These are phyloP conservation scores for Sistotremastrum niveocremeum DNA, from an alignment of 768 basidiomycete genomes.

Conservation along the genomic window DNA sequence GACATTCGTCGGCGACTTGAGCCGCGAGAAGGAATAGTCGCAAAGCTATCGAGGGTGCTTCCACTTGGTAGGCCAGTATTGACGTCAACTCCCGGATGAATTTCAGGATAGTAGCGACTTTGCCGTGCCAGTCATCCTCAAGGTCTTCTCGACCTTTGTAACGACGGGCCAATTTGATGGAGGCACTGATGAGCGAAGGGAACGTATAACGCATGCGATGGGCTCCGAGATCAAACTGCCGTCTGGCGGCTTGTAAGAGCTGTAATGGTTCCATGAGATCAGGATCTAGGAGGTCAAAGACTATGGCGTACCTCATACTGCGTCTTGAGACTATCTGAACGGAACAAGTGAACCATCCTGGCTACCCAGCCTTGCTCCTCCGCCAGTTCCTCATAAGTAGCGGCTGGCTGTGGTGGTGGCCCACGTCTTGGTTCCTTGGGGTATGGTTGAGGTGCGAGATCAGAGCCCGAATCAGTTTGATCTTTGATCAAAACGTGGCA, in stretches of 20 bases:
- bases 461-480: slow-evolving; percentile 40
- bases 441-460: background rate
- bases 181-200: slow-evolving; percentile 87
- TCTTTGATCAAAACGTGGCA: slow-evolving; percentile 90
- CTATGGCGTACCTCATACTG: slow-evolving; percentile 71
- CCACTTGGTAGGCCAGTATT: slow-evolving; percentile 85
- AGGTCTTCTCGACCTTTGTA: slow-evolving; percentile 75
- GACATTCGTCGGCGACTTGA: slow-evolving; percentile 88
- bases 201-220: slow-evolving; percentile 96
- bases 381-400: slow-evolving; percentile 68
- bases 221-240: slow-evolving; percentile 82
- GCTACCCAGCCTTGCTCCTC: slow-evolving; percentile 99
- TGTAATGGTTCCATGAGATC: slow-evolving; percentile 16
- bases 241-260: slow-evolving; percentile 84
- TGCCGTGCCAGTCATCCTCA: slow-evolving; percentile 76
- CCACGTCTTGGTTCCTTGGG: slow-evolving; percentile 1
- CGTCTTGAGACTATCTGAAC: slow-evolving; percentile 69
- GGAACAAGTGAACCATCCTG: slow-evolving; percentile 93
- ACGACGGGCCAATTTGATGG: slow-evolving; percentile 83
- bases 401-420: slow-evolving; percentile 24
- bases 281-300: background rate
- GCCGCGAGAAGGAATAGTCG: slow-evolving; percentile 92
- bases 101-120: slow-evolving; percentile 81
- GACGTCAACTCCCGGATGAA: slow-evolving; percentile 90
- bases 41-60: slow-evolving; percentile 83